phyloP scores from a whole-genome alignment of 495 filamentous ascomycete species.

The Terfezia claveryi region DNA sequence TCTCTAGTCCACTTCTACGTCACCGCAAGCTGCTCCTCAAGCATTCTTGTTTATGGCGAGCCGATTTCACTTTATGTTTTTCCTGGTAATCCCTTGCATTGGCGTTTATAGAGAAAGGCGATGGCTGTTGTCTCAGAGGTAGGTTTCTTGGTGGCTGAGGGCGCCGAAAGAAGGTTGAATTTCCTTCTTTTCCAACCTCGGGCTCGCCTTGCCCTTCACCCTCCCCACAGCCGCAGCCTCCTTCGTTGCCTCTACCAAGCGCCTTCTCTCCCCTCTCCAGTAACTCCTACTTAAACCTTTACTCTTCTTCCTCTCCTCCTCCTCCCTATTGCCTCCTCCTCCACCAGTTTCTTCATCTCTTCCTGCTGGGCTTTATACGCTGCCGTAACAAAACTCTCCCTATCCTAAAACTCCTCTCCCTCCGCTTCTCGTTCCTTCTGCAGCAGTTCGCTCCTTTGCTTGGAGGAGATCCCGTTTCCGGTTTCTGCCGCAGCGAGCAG shows the following conservation, averaged over 20 bases:
- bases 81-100: background rate
- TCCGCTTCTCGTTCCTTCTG: slow-evolving; percentile 77
- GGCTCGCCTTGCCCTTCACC: slow-evolving; percentile 16
- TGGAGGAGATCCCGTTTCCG: slow-evolving; percentile 75
- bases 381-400: slow-evolving; percentile 91
- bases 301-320: slow-evolving; percentile 28
- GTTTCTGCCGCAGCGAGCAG: slow-evolving; percentile 61
- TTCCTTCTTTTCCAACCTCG: slow-evolving; percentile 37
- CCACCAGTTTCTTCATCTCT: slow-evolving; percentile 54
- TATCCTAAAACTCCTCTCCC: slow-evolving; percentile 82
- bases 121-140: slow-evolving; percentile 25
- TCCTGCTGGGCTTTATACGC: slow-evolving; percentile 88
- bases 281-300: slow-evolving; percentile 63
- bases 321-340: slow-evolving; percentile 53
- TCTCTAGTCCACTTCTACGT: slow-evolving; percentile 47
- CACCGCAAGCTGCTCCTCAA: slow-evolving; percentile 61
- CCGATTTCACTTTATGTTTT: slow-evolving; percentile 26
- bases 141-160: slow-evolving; percentile 9
- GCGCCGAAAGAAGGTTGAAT: slow-evolving; percentile 37
- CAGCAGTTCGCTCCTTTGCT: slow-evolving; percentile 68
- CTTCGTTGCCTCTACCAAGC: slow-evolving; percentile 47
- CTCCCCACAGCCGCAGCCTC: slow-evolving; percentile 28
- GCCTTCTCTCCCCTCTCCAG: slow-evolving; percentile 53
- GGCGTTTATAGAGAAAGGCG: slow-evolving; percentile 20
- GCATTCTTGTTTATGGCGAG: slow-evolving; percentile 66